phyloP scores from a whole-genome alignment of 768 basidiomycete species.

The Hericium coralloides region DNA sequence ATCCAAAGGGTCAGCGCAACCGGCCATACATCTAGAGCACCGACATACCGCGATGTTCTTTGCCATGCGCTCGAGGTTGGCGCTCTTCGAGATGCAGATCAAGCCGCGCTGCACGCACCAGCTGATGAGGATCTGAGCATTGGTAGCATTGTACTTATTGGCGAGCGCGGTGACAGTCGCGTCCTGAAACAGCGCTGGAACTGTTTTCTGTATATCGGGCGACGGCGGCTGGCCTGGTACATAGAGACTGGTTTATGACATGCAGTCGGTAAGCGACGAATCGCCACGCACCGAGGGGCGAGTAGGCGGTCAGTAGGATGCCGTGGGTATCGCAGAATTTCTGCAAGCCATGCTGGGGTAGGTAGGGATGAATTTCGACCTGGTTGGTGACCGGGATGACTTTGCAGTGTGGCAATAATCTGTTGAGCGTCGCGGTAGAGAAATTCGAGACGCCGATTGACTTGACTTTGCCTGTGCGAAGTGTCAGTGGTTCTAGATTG shows the following conservation, averaged over 20 bases:
- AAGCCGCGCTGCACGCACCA: slow-evolving; percentile 49
- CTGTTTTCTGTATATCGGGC: neutral
- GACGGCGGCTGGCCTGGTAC: neutral
- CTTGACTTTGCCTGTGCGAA: slow-evolving; percentile 20
- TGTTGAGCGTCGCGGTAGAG: slow-evolving; percentile 23
- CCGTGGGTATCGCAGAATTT: slow-evolving; percentile 45
- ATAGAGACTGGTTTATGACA: too few species aligned
- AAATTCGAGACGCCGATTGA: slow-evolving; percentile 36
- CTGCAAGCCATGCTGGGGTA: slow-evolving; percentile 50
- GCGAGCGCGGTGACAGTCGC: slow-evolving; percentile 23
- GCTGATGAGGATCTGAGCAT: neutral
- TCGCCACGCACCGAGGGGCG: slow-evolving; percentile 30
- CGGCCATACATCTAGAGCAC: neutral
- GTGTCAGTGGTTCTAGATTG: neutral
- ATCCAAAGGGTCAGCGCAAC: too few species aligned
- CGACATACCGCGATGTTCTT: slow-evolving; percentile 38
- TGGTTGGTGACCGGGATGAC: slow-evolving; percentile 61
- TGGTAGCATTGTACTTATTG: neutral
- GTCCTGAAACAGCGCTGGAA: neutral
- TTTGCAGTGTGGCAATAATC: slow-evolving; percentile 35
- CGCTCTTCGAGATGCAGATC: slow-evolving; percentile 47
- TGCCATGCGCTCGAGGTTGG: slow-evolving; percentile 32
- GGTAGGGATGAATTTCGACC: slow-evolving; percentile 63
- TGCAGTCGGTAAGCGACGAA: neutral
- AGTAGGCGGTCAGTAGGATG: slow-evolving; percentile 62